A percentile compares a stretch with the other conserved stretches of the same genome.
These are phyloP conservation scores for Linanthus parryae DNA, from an alignment of 148 eudicot species.

Conservation along the genomic window DNA sequence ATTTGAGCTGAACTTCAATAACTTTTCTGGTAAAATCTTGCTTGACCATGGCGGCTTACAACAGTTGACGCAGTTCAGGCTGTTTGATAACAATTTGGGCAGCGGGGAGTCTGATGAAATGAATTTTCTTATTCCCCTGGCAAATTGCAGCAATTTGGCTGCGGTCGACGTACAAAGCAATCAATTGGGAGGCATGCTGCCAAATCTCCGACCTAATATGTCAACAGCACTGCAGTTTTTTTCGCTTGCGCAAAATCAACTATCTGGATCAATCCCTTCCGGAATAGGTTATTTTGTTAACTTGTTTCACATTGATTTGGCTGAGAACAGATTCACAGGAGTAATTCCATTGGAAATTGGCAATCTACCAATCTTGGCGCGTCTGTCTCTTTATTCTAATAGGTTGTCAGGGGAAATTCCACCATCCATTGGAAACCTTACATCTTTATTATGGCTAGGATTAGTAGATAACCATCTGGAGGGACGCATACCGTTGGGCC, in stretches of 20 bases:
- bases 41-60: neutral
- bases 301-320: slow-evolving; percentile 17
- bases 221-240: slow-evolving; percentile 33
- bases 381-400: slow-evolving; percentile 24
- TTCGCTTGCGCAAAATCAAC: slow-evolving; percentile 29
- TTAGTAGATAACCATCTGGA: slow-evolving; percentile 23
- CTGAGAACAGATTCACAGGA: slow-evolving; percentile 18
- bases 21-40: neutral
- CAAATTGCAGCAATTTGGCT: slow-evolving; percentile 31
- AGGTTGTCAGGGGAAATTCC: slow-evolving; percentile 30
- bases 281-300: slow-evolving; percentile 17
- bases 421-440: slow-evolving; percentile 23
- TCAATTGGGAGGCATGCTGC: slow-evolving; percentile 35
- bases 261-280: slow-evolving; percentile 27
- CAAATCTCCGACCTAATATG: slow-evolving; percentile 41
- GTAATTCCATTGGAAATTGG: slow-evolving; percentile 29
- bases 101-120: slow-evolving; percentile 29
- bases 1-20: neutral
- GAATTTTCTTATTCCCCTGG: slow-evolving; percentile 24
- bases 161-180: slow-evolving; percentile 37
- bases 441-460: slow-evolving; percentile 18
- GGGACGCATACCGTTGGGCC: slow-evolving; percentile 26
- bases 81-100: slow-evolving; percentile 22
- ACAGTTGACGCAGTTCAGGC: neutral
- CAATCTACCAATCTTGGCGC: slow-evolving; percentile 20